Evolutionary conservation across 1,139 yeast species (phyloP).

Genomic region (Pichia sp.): DNA sequence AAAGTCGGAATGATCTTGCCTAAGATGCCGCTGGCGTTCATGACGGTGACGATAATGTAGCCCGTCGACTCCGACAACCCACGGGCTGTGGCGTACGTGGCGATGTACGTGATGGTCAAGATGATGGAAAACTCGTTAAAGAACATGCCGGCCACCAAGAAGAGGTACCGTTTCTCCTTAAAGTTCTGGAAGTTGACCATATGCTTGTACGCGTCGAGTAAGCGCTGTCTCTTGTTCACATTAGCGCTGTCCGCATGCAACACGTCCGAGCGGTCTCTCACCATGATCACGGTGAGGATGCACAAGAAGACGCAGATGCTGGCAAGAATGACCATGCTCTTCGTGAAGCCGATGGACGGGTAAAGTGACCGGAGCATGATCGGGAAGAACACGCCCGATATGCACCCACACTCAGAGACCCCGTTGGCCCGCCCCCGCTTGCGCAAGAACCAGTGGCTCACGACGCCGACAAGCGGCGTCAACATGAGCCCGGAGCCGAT

Average conservation of each 20-base stretch:
- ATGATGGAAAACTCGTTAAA: conserved; percentile 29
- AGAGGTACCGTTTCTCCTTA: conserved; percentile 37
- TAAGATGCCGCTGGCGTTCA: conserved; percentile 47
- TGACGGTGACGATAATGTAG: conserved; percentile 43
- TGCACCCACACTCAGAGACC: conserved; percentile 54
- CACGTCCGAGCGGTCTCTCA: conserved; percentile 29
- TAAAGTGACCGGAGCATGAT: conserved; percentile 53
- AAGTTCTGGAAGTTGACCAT: conserved; percentile 43
- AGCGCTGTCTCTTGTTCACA: conserved; percentile 21
- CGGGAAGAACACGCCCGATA: conserved; percentile 62
- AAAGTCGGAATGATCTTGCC: conserved; percentile 49
- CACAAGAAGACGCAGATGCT: conserved; percentile 46
- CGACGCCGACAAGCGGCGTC: conserved; percentile 55
- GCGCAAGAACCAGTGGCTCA: conserved; percentile 58
- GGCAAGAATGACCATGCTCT: conserved; percentile 56
- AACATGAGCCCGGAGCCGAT: conserved; percentile 53
- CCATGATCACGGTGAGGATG: conserved; percentile 25
- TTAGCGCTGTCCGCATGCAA: conserved; percentile 19
- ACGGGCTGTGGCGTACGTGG: conserved; percentile 46
- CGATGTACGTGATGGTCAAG: conserved; percentile 36
- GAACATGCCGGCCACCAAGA: conserved; percentile 28
- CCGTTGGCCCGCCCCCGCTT: conserved; percentile 59
- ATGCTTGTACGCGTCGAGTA: conserved; percentile 36
- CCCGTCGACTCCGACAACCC: conserved; percentile 41
- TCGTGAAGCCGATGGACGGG: conserved; percentile 47